Evolutionary conservation across 371 early-diverging fungal species (phyloP), one percentile per base, ranked within the genome.

Genomic region (Syncephalastrum sp.): DNA sequence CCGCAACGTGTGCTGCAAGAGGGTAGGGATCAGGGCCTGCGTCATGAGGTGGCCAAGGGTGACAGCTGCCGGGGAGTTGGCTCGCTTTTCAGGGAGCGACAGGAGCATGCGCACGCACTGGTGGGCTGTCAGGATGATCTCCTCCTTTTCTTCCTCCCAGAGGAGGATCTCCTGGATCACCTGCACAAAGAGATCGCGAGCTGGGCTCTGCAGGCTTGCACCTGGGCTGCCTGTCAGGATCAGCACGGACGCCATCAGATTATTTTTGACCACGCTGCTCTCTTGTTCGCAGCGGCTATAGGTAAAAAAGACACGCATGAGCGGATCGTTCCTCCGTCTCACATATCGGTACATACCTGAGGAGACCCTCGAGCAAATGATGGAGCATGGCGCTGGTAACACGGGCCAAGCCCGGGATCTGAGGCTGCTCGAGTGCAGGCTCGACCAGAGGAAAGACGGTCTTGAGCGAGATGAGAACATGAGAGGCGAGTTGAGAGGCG

Each of bases 91-190:
- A 4, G 80, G 68, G n/a, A 79, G 44, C 15, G 59, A 59, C 10
- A 79, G 59, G 42, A 82, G 56, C 10, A 72, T 82, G 8, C 82
- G 74, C n/a, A 71, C 53, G 38, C 80, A 79, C 56, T 82, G 82
- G 50, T 78, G 76, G 3, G 76, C 71, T 6, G 76, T 77, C 27
- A 68, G 44, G 5, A 62, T 61, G 17, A 74, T 67, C 74, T 81
- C 80, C 62, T 71, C 72, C 12, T 53, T 13, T 29, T 71, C 54
- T 1, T 67, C 56, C 3, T 57, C 65, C 38, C 38, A 33, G n/a
- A 56, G 48, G 21, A 77, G 53, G 2, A 62, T 64, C 14, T 64
- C 47, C 21, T 68, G 64, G 29, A 82, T 50, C 14, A 62, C 60
- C 14, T 69, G 45, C 8, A 70, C 47, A 53, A 76, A 65, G 5